Evolutionary conservation across 176 grass and related monocot species (phyloP).

Genomic region (Coix lacrymajobi): DNA sequence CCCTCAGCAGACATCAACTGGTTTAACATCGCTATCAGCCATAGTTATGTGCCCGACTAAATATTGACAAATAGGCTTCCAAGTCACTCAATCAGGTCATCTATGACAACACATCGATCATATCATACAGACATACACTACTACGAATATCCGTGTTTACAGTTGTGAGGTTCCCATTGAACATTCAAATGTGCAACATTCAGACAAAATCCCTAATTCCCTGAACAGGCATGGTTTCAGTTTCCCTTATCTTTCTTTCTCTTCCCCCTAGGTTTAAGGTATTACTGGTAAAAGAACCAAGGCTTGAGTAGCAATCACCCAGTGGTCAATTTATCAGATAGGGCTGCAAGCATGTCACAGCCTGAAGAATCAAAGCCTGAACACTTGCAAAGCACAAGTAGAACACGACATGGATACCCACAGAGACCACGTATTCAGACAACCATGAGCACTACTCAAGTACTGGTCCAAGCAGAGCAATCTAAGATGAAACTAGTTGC

Average conservation of each 20-base stretch:
- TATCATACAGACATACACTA: background rate
- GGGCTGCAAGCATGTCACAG: background rate
- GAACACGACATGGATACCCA: background rate
- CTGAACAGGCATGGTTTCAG: background rate
- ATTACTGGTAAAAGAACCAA: background rate
- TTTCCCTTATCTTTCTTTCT: background rate
- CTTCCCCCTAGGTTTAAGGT: background rate
- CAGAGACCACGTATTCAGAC: background rate
- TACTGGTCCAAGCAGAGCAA: background rate
- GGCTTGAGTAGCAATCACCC: background rate
- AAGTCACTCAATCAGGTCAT: background rate
- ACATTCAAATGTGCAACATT: background rate
- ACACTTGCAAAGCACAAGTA: background rate
- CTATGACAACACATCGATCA: background rate
- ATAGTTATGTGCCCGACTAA: background rate
- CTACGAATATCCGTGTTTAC: background rate
- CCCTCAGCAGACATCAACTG: background rate
- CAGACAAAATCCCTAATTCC: background rate
- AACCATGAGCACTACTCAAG: background rate
- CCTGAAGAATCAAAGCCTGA: background rate
- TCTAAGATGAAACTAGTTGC: conserved; percentile 10
- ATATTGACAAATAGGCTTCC: background rate
- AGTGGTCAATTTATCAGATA: background rate
- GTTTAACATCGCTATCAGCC: background rate
- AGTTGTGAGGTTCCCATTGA: background rate